phyloP scores from a whole-genome alignment of 345 rosid genomes.

The Iberis pinnata region DNA sequence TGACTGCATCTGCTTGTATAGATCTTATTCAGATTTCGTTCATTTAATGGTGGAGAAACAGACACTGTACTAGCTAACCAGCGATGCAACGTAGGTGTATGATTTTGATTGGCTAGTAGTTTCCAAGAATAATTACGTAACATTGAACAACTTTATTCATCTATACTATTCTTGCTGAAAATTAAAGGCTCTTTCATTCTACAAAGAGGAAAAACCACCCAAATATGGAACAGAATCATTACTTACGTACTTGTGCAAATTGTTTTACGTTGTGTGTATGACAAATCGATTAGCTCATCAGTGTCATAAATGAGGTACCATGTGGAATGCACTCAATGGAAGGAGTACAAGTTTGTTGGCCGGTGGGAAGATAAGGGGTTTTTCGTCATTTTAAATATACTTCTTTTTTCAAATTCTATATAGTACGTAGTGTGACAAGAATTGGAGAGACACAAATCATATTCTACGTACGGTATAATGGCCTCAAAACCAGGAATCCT shows the following conservation, averaged over 20 bases:
- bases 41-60: constrained; percentile 25
- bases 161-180: too few species aligned
- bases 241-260: too few species aligned
- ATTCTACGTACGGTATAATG: constrained; percentile 13
- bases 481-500: too few species aligned
- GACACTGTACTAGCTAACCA: constrained; percentile 23
- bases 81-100: constrained; percentile 13
- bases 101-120: constrained; percentile 16
- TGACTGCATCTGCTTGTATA: too few species aligned
- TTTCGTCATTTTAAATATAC: constrained; percentile 12
- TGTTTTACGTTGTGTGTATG: background rate
- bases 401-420: constrained; percentile 17
- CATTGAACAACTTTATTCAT: constrained; percentile 14
- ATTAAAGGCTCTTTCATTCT: constrained; percentile 2
- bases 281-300: constrained; percentile 4
- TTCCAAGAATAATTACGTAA: background rate
- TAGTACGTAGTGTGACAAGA: constrained; percentile 8
- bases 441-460: constrained; percentile 5
- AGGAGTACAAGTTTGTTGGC: constrained; percentile 14
- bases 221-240: too few species aligned
- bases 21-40: background rate
- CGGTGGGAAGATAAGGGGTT: constrained; percentile 27
- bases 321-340: constrained; percentile 16
- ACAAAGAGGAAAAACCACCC: too few species aligned
- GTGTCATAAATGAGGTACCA: constrained; percentile 23